These are phyloP conservation scores for Ceratobasidium theobromae DNA, from an alignment of 1,284 basidiomycete genomes.

Conservation along the genomic window DNA sequence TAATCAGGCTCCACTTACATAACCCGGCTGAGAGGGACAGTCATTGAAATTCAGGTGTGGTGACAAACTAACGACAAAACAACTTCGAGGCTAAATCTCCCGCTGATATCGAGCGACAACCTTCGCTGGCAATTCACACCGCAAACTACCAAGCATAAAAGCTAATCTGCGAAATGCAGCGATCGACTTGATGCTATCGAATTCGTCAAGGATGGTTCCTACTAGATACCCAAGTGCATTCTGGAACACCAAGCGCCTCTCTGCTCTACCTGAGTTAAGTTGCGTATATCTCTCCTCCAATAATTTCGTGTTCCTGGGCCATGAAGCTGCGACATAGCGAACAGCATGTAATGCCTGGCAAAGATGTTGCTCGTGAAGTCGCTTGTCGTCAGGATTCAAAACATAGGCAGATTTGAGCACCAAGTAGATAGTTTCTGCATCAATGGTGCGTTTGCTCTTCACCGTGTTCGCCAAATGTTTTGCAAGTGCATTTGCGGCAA, in stretches of 20 bases:
- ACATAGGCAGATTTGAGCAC: slow-evolving; percentile 1
- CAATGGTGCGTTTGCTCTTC: background rate
- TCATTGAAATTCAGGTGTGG: background rate
- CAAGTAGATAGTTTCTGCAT: slow-evolving; percentile 14
- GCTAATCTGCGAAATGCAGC: background rate
- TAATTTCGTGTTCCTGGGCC: background rate
- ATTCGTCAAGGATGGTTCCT: background rate
- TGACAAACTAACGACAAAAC: background rate
- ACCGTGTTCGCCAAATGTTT: background rate
- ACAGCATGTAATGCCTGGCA: background rate
- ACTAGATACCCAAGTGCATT: slow-evolving; percentile 1
- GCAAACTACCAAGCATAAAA: background rate
- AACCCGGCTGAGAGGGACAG: background rate
- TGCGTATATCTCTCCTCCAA: background rate
- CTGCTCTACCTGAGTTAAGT: background rate
- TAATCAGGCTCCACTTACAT: too few species aligned
- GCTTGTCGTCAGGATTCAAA: background rate
- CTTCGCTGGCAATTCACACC: background rate
- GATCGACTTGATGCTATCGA: background rate
- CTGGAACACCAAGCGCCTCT: slow-evolving; percentile 13
- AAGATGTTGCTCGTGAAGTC: background rate
- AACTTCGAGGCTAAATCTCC: too few species aligned
- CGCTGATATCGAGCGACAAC: background rate
- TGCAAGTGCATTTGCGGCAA: background rate
- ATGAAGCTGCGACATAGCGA: background rate